Evolutionary conservation across 768 basidiomycete species (phyloP).

Genomic region (Boletus rufocinnamomeus): DNA sequence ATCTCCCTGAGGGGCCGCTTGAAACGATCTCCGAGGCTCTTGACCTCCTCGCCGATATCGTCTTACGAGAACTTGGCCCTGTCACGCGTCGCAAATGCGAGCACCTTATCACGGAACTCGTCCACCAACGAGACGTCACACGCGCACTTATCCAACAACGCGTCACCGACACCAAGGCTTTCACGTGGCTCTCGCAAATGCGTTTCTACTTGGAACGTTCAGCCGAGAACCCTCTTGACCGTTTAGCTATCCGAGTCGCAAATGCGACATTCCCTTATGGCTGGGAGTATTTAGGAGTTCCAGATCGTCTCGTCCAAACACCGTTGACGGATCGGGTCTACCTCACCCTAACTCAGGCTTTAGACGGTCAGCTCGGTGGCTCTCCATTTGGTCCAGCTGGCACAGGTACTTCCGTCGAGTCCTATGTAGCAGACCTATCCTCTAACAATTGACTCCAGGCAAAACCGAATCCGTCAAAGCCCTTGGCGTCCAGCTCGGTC

Average conservation of each 20-base stretch:
- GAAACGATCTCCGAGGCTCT: constrained; percentile 78
- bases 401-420: constrained; percentile 58
- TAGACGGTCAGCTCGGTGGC: constrained; percentile 93
- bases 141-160: constrained; percentile 72
- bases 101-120: constrained; percentile 97
- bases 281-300: constrained; percentile 98
- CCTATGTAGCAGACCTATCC: not conserved
- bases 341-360: constrained; percentile 92
- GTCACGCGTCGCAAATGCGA: constrained; percentile 98
- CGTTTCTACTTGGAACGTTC: constrained; percentile 87
- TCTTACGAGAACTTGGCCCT: constrained; percentile 83
- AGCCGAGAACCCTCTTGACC: constrained; percentile 74
- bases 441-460: constrained; percentile 46
- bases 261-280: constrained; percentile 95
- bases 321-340: constrained; percentile 97
- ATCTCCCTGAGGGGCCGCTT: constrained; percentile 64
- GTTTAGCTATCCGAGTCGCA: constrained; percentile 80
- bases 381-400: constrained; percentile 98
- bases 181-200: constrained; percentile 98
- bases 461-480: constrained; percentile 99
- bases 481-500: constrained; percentile 93
- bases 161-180: constrained; percentile 65
- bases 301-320: constrained; percentile 96
- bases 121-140: constrained; percentile 95
- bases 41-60: constrained; percentile 95